phyloP scores from a whole-genome alignment of 768 basidiomycete genomes.

The Hygrocybe punicea region DNA sequence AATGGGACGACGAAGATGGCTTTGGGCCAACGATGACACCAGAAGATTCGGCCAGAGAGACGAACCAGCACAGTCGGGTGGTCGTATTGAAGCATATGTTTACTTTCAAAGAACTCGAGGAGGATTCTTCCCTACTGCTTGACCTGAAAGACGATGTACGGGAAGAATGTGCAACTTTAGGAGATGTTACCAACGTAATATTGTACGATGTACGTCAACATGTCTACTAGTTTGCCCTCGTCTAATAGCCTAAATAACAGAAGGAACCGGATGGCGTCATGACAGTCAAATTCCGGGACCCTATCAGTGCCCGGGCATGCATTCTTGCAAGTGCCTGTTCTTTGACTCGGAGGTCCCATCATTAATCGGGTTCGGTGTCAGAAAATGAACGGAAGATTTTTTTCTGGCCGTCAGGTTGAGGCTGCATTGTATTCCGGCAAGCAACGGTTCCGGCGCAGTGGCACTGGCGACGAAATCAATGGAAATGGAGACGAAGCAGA shows the following conservation, averaged over 20 bases:
- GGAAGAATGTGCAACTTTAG: slow-evolving; percentile 84
- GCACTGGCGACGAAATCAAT: slow-evolving; percentile 58
- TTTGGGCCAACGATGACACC: slow-evolving; percentile 70
- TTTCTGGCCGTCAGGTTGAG: slow-evolving; percentile 77
- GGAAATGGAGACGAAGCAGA: slow-evolving; percentile 72
- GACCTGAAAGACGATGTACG: slow-evolving; percentile 96
- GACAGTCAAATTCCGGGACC: slow-evolving; percentile 93
- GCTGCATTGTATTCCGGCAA: slow-evolving; percentile 80
- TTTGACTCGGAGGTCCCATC: neutral
- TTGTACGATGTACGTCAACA: slow-evolving; percentile 79
- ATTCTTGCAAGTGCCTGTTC: slow-evolving; percentile 58
- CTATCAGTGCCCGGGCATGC: slow-evolving; percentile 90
- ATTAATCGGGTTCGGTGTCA: slow-evolving; percentile 25
- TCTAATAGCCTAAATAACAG: slow-evolving; percentile 39
- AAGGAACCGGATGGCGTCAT: slow-evolving; percentile 91
- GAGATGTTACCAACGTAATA: slow-evolving; percentile 93
- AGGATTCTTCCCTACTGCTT: slow-evolving; percentile 79
- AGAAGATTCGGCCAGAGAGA: slow-evolving; percentile 45
- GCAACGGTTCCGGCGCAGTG: slow-evolving; percentile 76
- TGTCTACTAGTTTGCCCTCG: neutral
- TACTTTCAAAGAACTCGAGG: slow-evolving; percentile 75
- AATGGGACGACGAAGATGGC: slow-evolving; percentile 94
- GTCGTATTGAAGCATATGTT: slow-evolving; percentile 98
- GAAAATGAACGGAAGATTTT: slow-evolving; percentile 96
- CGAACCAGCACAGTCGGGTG: slow-evolving; percentile 64